Evolutionary conservation across 495 filamentous ascomycete species (phyloP).

Genomic region (Neurospora sp.): DNA sequence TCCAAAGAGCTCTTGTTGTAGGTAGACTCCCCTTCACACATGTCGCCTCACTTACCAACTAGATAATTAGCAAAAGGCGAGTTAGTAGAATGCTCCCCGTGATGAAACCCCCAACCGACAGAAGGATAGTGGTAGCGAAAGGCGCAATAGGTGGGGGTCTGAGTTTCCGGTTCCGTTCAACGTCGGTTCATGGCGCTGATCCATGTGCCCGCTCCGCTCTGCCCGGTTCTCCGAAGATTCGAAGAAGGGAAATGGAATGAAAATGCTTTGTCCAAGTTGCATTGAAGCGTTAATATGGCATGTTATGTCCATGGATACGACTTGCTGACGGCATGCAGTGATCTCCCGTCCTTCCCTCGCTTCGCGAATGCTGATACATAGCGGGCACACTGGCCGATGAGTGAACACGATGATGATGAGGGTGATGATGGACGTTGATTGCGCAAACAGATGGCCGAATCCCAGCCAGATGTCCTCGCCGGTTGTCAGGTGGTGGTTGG

Average conservation of each 20-base stretch:
- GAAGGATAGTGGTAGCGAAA: not conserved
- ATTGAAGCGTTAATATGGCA: not conserved
- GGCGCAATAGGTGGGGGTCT: not conserved
- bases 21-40: not conserved
- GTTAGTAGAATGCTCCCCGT: not conserved
- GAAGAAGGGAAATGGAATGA: not conserved
- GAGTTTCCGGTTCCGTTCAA: not conserved
- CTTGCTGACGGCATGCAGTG: not conserved
- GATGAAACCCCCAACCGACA: not conserved
- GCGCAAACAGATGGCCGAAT: not conserved
- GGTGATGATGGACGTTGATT: not conserved
- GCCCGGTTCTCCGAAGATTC: not conserved
- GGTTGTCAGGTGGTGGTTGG: not conserved
- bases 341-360: not conserved
- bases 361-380: not conserved
- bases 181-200: not conserved
- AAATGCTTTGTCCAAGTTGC: not conserved
- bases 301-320: not conserved
- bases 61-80: not conserved
- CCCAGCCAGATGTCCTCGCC: not conserved
- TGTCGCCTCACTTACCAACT: not conserved
- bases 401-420: not conserved
- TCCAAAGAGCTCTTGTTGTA: not conserved
- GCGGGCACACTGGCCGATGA: not conserved
- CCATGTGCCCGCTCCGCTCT: not conserved